These are phyloP conservation scores for Coriaria nepalensis DNA, from an alignment of 306 rosid genomes.

Conservation along the genomic window DNA sequence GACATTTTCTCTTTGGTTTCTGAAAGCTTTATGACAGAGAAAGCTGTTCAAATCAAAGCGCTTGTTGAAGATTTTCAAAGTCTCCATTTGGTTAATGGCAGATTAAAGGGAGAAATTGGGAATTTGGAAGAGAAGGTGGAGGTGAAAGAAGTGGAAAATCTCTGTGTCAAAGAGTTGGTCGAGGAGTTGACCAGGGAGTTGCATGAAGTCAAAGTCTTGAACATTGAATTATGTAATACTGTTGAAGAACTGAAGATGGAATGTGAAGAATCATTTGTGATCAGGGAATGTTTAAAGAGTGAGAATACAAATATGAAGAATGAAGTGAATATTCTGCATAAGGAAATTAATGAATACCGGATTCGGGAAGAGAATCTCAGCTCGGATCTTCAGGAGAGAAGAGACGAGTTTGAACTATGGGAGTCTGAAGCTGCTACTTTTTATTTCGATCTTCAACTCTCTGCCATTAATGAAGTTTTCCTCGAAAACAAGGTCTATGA, in stretches of 20 bases:
- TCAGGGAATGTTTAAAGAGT: slow-evolving; percentile 36
- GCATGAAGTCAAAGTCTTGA: slow-evolving; percentile 32
- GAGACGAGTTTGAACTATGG: slow-evolving; percentile 74
- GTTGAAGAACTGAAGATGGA: slow-evolving; percentile 54
- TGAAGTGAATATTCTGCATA: slow-evolving; percentile 40
- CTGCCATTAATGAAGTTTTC: slow-evolving; percentile 68
- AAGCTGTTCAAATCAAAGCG: slow-evolving; percentile 38
- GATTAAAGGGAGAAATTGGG: slow-evolving; percentile 39
- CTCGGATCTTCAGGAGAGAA: slow-evolving; percentile 64
- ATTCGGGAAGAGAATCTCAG: slow-evolving; percentile 59
- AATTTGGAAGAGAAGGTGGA: slow-evolving; percentile 36
- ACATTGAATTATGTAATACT: slow-evolving; percentile 35
- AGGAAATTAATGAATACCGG: slow-evolving; percentile 53
- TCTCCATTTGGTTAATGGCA: slow-evolving; percentile 34
- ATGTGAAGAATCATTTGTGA: slow-evolving; percentile 27
- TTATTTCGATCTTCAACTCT: slow-evolving; percentile 78
- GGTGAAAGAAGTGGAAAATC: slow-evolving; percentile 42
- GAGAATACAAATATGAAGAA: slow-evolving; percentile 37
- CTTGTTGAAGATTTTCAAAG: slow-evolving; percentile 35
- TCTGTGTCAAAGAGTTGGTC: slow-evolving; percentile 32
- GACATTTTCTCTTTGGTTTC: slow-evolving; percentile 38
- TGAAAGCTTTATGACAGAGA: slow-evolving; percentile 50
- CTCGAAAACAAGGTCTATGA: slow-evolving; percentile 76
- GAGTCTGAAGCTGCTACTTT: slow-evolving; percentile 87
- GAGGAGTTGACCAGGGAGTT: slow-evolving; percentile 38